A percentile compares a stretch with the other conserved stretches of the same genome.
phyloP scores from a whole-genome alignment of 2,329 filamentous ascomycete species.

The Fusarium solani-melongenae region DNA sequence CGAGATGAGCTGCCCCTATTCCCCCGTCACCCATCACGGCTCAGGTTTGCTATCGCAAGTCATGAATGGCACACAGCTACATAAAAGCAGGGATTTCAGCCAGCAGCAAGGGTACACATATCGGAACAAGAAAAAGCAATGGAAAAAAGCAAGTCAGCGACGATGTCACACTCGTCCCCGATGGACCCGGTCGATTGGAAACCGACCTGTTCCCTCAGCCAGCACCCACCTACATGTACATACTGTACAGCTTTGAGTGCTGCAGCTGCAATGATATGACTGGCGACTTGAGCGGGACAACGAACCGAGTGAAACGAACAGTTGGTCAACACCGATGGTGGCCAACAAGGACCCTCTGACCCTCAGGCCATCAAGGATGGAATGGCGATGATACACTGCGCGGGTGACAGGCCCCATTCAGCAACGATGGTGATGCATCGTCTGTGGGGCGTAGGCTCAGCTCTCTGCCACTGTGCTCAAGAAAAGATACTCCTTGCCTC shows the following conservation, averaged over 20 bases:
- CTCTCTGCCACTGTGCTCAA: slow-evolving; percentile 1
- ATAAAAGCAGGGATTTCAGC: neutral
- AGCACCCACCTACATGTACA: neutral
- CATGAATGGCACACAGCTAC: neutral
- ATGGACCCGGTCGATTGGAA: slow-evolving; percentile 5
- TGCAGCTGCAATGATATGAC: slow-evolving; percentile 7
- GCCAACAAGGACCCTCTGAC: neutral
- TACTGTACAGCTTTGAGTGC: neutral
- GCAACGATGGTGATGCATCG: neutral
- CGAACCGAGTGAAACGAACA: neutral
- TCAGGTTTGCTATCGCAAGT: neutral
- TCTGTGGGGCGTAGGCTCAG: slow-evolving; percentile 22
- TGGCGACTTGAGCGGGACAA: neutral
- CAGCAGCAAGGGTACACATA: slow-evolving; percentile 5
- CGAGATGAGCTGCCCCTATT: slow-evolving; percentile 3
- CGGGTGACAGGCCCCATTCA: neutral
- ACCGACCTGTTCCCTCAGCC: neutral
- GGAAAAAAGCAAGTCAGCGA: slow-evolving; percentile 4
- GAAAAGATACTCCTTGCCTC: slow-evolving; percentile 1
- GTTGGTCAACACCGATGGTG: slow-evolving; percentile 2
- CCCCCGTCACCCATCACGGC: neutral
- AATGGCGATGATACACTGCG: neutral
- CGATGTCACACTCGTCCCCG: slow-evolving; percentile 2
- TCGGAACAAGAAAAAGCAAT: neutral
- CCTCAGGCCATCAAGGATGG: slow-evolving; percentile 7